Evolutionary conservation across 2,329 filamentous ascomycete genomes (phyloP).

Genomic region (Diaporthe citriasiana): DNA sequence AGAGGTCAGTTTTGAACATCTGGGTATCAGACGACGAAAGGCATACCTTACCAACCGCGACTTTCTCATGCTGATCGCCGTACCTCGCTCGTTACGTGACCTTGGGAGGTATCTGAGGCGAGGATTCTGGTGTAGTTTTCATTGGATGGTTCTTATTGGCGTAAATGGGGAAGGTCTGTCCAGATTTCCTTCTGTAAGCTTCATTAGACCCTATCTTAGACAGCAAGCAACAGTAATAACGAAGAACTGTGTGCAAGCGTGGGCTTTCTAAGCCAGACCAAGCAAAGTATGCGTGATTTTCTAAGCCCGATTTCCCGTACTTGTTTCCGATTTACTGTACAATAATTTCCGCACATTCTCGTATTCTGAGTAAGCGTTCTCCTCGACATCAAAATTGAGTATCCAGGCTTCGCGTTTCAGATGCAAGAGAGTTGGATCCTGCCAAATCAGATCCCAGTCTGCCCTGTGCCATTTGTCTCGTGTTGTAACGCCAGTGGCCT

Average conservation of each 20-base stretch:
- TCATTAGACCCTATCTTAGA: neutral
- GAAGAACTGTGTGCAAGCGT: neutral
- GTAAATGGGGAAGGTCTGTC: neutral
- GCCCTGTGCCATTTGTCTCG: conserved; percentile 67
- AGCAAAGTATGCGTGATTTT: neutral
- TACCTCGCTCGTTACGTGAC: neutral
- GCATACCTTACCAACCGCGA: neutral
- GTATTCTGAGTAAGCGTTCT: conserved; percentile 54
- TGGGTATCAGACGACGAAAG: neutral
- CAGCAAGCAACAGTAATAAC: neutral
- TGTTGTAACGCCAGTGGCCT: conserved; percentile 62
- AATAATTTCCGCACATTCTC: neutral
- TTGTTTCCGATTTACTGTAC: neutral
- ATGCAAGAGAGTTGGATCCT: conserved; percentile 59
- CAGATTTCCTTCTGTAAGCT: neutral
- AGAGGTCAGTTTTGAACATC: neutral
- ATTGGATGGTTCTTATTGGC: neutral
- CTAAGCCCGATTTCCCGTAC: neutral
- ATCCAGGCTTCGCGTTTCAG: conserved; percentile 64
- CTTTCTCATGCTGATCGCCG: too few relatives aligned
- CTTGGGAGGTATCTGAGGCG: neutral
- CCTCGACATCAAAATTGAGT: conserved; percentile 63
- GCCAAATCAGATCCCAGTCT: conserved; percentile 61
- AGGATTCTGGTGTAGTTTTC: neutral
- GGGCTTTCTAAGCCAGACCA: too few relatives aligned